phyloP scores from a whole-genome alignment of 2,329 filamentous ascomycete species.

The Fusarium nisikadoi region DNA sequence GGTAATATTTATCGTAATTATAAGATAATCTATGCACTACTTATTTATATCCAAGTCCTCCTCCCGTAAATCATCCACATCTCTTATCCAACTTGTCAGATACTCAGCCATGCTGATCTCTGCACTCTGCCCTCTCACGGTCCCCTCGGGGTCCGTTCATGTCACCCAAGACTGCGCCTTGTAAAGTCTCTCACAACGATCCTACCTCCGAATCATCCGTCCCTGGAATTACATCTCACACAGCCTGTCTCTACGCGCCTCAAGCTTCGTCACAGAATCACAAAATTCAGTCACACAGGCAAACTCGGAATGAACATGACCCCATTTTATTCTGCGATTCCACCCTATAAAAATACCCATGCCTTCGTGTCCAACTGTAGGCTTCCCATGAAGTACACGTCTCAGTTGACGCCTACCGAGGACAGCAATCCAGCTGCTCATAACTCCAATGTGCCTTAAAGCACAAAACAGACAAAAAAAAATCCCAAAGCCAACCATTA shows the following conservation, averaged over 20 bases:
- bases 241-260: background rate
- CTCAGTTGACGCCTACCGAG: constrained; percentile 24
- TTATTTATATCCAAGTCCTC: background rate
- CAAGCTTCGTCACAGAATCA: background rate
- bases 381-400: constrained; percentile 24
- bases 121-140: background rate
- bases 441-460: constrained; percentile 31
- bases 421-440: constrained; percentile 40
- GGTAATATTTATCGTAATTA: background rate
- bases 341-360: constrained; percentile 29
- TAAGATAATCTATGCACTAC: background rate
- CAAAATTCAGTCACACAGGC: background rate
- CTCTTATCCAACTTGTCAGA: background rate
- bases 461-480: constrained; percentile 4
- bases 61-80: background rate
- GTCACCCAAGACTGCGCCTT: constrained; percentile 25
- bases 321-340: constrained; percentile 29
- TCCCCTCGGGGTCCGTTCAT: background rate
- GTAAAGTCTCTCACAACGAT: background rate
- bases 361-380: constrained; percentile 40
- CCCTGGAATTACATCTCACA: background rate
- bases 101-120: constrained; percentile 1
- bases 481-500: constrained; percentile 37
- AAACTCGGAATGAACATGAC: constrained; percentile 26
- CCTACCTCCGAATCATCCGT: constrained; percentile 9